These are phyloP conservation scores for Kodamaea suecica DNA, from an alignment of 1,139 yeast genomes.

Conservation along the genomic window DNA sequence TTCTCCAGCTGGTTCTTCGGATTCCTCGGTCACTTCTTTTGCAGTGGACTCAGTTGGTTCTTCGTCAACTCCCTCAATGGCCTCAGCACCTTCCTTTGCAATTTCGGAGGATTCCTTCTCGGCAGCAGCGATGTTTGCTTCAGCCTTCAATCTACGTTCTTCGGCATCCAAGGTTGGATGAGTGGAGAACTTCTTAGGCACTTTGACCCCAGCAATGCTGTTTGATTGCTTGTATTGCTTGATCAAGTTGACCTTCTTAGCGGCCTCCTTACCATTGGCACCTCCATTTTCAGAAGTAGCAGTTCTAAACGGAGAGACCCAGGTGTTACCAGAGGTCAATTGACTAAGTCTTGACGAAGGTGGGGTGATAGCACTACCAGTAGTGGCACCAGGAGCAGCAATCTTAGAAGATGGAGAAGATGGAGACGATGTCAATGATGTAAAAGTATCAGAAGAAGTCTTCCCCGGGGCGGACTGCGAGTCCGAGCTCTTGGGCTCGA, in stretches of 20 bases:
- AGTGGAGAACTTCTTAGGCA: constrained; percentile 41
- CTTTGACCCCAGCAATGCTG: constrained; percentile 33
- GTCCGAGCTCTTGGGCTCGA: constrained; percentile 16
- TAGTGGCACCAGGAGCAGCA: too few relatives aligned
- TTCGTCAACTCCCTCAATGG: constrained; percentile 3
- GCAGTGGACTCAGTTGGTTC: constrained; percentile 3
- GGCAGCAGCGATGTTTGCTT: constrained; percentile 11
- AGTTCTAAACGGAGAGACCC: constrained; percentile 55
- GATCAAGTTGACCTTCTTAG: constrained; percentile 30
- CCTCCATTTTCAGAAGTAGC: constrained; percentile 4
- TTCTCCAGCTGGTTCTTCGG: constrained; percentile 7
- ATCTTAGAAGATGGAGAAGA: too few relatives aligned
- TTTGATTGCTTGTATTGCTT: constrained; percentile 36
- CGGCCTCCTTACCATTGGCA: constrained; percentile 14
- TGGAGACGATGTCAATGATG: constrained; percentile 4
- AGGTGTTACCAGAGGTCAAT: constrained; percentile 36
- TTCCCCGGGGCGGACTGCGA: constrained; percentile 9
- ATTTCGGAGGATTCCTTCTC: constrained; percentile 13
- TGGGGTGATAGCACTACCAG: constrained; percentile 4
- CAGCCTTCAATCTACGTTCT: constrained; percentile 18
- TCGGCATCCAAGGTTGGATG: constrained; percentile 44
- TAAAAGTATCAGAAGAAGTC: constrained; percentile 7
- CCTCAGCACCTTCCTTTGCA: constrained; percentile 5
- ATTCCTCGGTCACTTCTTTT: constrained; percentile 5
- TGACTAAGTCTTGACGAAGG: constrained; percentile 29